Evolutionary conservation across 2,329 filamentous ascomycete species (phyloP).

Genomic region (Diaporthe sp.): DNA sequence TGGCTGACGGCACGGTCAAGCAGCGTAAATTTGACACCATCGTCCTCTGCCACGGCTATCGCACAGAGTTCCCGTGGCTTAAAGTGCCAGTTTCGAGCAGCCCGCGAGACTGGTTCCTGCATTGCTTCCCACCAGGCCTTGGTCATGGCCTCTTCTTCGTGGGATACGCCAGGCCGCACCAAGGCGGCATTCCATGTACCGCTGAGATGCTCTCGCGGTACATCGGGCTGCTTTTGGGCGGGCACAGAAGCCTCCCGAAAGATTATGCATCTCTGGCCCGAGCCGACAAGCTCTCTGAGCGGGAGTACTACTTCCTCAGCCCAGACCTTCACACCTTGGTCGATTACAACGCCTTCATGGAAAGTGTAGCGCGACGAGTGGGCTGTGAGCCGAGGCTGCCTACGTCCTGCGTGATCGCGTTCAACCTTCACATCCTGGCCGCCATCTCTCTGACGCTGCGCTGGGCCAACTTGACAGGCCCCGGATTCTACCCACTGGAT

Average conservation of each 20-base stretch:
- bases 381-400: conserved; percentile 6
- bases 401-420: not conserved
- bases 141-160: conserved; percentile 1
- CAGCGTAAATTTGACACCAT: not conserved
- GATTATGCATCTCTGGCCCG: not conserved
- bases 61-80: not conserved
- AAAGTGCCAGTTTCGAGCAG: not conserved
- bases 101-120: conserved; percentile 3
- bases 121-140: not conserved
- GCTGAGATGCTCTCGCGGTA: conserved; percentile 8
- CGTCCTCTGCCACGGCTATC: conserved; percentile 5
- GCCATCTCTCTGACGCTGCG: not conserved
- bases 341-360: conserved; percentile 17
- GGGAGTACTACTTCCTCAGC: conserved; percentile 8
- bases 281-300: not conserved
- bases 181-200: not conserved
- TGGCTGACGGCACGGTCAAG: conserved; percentile 1
- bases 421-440: conserved; percentile 8
- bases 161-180: conserved; percentile 1
- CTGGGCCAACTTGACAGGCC: not conserved
- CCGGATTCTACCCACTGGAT: not conserved
- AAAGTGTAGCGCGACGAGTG: not conserved
- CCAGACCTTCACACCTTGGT: conserved; percentile 19
- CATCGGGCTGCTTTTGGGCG: not conserved
- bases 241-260: not conserved